These are phyloP conservation scores for Trametes cingulata DNA, from an alignment of 768 basidiomycete species.

Conservation along the genomic window DNA sequence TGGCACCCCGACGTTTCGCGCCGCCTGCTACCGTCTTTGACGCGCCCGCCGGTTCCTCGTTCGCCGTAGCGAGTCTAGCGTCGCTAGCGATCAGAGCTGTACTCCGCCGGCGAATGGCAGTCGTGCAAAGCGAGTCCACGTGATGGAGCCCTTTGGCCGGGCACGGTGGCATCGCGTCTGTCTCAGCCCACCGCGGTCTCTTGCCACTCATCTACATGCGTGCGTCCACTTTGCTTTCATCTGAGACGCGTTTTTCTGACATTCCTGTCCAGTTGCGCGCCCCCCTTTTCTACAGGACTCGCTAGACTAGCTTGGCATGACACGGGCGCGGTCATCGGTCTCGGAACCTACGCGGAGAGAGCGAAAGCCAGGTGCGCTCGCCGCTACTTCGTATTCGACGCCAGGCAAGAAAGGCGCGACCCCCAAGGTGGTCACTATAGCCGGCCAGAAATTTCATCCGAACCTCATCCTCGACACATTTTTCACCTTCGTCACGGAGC, in stretches of 20 bases:
- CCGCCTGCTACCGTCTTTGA: too few species aligned
- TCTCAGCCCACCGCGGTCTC: background rate
- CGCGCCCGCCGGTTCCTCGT: constrained; percentile 3
- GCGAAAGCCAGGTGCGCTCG: constrained; percentile 4
- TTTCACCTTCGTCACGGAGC: constrained; percentile 34
- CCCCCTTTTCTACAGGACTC: background rate
- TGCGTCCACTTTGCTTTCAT: background rate
- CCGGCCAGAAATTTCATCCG: constrained; percentile 25
- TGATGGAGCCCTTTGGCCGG: constrained; percentile 2
- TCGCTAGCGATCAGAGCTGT: constrained; percentile 1
- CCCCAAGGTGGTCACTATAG: constrained; percentile 25
- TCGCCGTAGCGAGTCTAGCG: background rate
- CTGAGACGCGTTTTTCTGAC: background rate
- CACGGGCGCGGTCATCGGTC: background rate
- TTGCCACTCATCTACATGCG: background rate
- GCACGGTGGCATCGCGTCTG: background rate
- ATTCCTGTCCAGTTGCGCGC: background rate
- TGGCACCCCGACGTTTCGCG: too few species aligned
- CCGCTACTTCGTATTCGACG: constrained; percentile 1
- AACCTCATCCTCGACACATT: constrained; percentile 32
- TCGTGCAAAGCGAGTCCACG: background rate
- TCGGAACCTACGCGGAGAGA: background rate
- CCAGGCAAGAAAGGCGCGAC: constrained; percentile 4
- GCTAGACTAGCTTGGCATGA: background rate
- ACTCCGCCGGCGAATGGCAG: background rate